Evolutionary conservation across 768 basidiomycete species (phyloP).

Genomic region (Sutorius australiensis): DNA sequence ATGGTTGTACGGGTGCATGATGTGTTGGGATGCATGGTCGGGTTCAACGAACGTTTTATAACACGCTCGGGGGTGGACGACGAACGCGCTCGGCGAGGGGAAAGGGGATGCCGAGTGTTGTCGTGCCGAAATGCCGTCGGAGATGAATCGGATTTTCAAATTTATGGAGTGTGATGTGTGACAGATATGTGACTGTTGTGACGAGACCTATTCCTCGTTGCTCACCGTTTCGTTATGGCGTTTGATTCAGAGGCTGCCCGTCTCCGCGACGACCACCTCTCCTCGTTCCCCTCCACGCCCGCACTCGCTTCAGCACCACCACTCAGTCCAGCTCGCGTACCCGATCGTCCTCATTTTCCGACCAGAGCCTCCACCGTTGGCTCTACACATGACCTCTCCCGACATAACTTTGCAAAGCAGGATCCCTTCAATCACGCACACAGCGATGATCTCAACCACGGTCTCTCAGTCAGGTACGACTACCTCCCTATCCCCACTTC

Average conservation of each 20-base stretch:
- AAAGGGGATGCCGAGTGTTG: background rate
- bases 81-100: slow-evolving; percentile 24
- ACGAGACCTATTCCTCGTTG: slow-evolving; percentile 8
- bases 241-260: slow-evolving; percentile 30
- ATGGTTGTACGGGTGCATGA: slow-evolving; percentile 24
- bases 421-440: slow-evolving; percentile 47
- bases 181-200: slow-evolving; percentile 22
- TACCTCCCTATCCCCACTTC: slow-evolving; percentile 9
- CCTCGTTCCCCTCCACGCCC: background rate
- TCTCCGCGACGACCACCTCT: slow-evolving; percentile 25
- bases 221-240: slow-evolving; percentile 15
- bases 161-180: background rate
- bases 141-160: slow-evolving; percentile 1
- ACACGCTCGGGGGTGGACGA: slow-evolving; percentile 5
- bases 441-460: slow-evolving; percentile 69
- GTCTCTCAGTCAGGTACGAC: slow-evolving; percentile 13
- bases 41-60: slow-evolving; percentile 13
- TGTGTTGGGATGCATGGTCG: background rate
- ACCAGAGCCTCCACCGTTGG: slow-evolving; percentile 64
- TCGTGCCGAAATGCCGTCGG: slow-evolving; percentile 17
- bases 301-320: slow-evolving; percentile 37
- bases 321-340: slow-evolving; percentile 34
- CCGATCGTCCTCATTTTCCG: slow-evolving; percentile 54
- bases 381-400: slow-evolving; percentile 50
- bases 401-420: slow-evolving; percentile 38